Evolutionary conservation across 129 eudicot species (phyloP).

Genomic region (Mikania micrantha): DNA sequence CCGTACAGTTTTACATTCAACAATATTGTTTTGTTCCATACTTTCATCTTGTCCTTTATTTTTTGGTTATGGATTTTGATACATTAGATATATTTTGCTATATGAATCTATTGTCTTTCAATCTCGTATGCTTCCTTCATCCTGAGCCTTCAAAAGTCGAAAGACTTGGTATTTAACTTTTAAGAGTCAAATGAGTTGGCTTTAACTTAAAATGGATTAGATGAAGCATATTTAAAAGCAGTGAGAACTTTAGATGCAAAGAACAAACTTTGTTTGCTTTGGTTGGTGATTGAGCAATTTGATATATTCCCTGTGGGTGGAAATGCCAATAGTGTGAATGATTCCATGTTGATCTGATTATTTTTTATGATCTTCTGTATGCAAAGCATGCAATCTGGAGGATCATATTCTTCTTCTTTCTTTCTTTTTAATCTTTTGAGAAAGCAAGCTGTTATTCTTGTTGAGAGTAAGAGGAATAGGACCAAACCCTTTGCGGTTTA

Average conservation of each 20-base stretch:
- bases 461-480: too few relatives aligned
- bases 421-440: background rate
- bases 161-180: constrained; percentile 5
- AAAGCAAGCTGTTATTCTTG: too few relatives aligned
- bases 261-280: constrained; percentile 7
- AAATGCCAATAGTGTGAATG: constrained; percentile 12
- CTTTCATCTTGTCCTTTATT: constrained; percentile 6
- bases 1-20: constrained; percentile 25
- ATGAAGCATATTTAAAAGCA: constrained; percentile 22
- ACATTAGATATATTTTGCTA: constrained; percentile 19
- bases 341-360: background rate
- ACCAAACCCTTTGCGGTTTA: background rate
- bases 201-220: background rate
- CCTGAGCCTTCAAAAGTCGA: background rate
- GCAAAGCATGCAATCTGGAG: constrained; percentile 23
- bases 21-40: constrained; percentile 9
- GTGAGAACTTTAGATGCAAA: constrained; percentile 8
- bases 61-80: constrained; percentile 20
- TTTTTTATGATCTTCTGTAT: background rate
- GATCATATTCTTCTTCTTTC: constrained; percentile 20
- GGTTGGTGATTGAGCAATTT: constrained; percentile 14
- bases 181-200: background rate
- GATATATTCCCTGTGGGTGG: constrained; percentile 31
- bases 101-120: background rate
- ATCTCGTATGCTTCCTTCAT: background rate